Evolutionary conservation across 805 yeast species (phyloP), one percentile per base, ranked within the genome.

Genomic region (Lipomyces sp.): DNA sequence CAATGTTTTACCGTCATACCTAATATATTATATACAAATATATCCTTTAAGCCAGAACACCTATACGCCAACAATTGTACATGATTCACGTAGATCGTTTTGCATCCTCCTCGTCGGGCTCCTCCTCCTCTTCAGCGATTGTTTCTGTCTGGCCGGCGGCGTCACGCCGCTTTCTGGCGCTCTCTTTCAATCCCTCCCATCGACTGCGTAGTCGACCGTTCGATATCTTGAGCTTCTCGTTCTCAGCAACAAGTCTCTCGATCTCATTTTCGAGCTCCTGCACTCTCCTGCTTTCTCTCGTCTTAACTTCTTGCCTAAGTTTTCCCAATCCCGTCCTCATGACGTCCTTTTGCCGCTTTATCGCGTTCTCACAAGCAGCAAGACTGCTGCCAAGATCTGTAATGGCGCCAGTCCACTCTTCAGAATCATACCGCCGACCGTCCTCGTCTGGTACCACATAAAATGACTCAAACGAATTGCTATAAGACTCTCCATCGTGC

Each of bases 131-230:
- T 32, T 58, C 61, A 10, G 61, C 54, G 13, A 58, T 58, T 7
- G 54, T 58, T 18, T 10, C 54, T 8, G 61, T 45, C 32, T 18
- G 51, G 1, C 18, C 48, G 15, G 33, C 35, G 32, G 48, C 45
- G 10, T 42, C 57, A 72, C 82, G 80, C 69, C 84, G 80, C 71
- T 78, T 85, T 64, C 86, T 80, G 1, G 91, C 91, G 70, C 86
- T 85, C 73, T 87, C 88, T 29, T 87, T 88, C 35, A 88, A 76
- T 30, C 83, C 85, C 71, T 87, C 86, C 92, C 92, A 88, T 48
- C 90, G 76, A 65, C 84, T 84, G 67, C 84, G 85, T 62, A 87
- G 75, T 64, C 83, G 82, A 2, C 80, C 79, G 4, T 81, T 82
- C 70, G 87, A 87, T 57, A 79, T 79, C 59, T 83, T 84, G 63